These are phyloP conservation scores for Papiliotrema laurentii DNA, from an alignment of 1,284 basidiomycete genomes.

Conservation along the genomic window DNA sequence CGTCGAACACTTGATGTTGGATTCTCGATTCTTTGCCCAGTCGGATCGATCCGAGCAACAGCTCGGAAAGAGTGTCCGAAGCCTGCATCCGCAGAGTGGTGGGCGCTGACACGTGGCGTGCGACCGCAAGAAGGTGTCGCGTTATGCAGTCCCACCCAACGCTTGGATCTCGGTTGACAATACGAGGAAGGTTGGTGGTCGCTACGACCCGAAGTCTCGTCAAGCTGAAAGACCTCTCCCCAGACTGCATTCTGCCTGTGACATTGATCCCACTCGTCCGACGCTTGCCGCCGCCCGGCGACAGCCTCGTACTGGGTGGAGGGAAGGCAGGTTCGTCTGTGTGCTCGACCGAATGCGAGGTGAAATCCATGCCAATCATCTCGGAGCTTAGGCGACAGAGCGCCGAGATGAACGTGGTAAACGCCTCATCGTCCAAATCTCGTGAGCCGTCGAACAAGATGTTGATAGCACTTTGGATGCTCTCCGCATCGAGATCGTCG, in stretches of 20 bases:
- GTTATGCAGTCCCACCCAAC: conserved; percentile 83
- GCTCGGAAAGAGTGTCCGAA: conserved; percentile 74
- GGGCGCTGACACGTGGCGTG: conserved; percentile 61
- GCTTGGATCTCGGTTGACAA: conserved; percentile 71
- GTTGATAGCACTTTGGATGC: conserved; percentile 66
- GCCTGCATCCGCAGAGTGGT: conserved; percentile 82
- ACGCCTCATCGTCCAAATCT: conserved; percentile 75
- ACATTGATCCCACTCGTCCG: conserved; percentile 80
- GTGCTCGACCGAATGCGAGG: conserved; percentile 32
- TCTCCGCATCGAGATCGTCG: conserved; percentile 69
- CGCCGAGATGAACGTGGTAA: conserved; percentile 73
- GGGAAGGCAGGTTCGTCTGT: conserved; percentile 11
- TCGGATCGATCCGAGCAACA: conserved; percentile 64
- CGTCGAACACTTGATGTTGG: conserved; percentile 76
- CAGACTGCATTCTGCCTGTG: conserved; percentile 62
- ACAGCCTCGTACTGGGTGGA: conserved; percentile 17
- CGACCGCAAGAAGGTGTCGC: conserved; percentile 67
- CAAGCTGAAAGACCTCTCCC: conserved; percentile 67
- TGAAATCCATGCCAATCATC: conserved; percentile 63
- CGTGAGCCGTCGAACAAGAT: conserved; percentile 77
- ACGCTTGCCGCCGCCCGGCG: conserved; percentile 49
- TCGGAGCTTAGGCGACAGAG: conserved; percentile 79
- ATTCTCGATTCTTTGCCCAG: conserved; percentile 57
- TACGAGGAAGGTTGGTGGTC: conserved; percentile 74
- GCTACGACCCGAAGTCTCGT: conserved; percentile 75